Base-by-base conservation (phyloP, 1,284 basidiomycete genomes). In the Tylopilus orsonianus region DNA sequence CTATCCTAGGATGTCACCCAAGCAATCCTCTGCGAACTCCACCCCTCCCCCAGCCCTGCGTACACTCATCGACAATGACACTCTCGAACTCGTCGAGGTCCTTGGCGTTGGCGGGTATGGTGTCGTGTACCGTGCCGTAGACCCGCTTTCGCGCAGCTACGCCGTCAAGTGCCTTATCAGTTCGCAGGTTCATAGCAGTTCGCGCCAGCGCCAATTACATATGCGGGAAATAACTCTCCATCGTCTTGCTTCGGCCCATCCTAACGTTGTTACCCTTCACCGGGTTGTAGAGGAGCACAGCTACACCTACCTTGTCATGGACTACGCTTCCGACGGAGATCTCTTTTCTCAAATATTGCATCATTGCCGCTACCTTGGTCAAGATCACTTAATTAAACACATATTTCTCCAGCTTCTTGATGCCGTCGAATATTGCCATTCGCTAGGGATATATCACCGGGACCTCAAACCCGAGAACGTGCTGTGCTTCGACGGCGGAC, bases 401-500 rank as follows among this genome's bases (percentile, higher is more conserved):
- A 87, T 94, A 51, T 96, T 96, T 72, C 76, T 93, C 45, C 93
- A 97, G 70, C 84, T 98, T 67, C 80, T 98, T 61, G 93, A 96
- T 60, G 91, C 94, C 40, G 91, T 98, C 62, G 87, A 94, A 57
- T 91, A 91, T 71, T 86, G 84, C 70, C 90, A 96, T 69, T 79
- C 77, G 37, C 75, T 93, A 50, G 91, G 92, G 69, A 93, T 98
- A 67, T 97, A 90, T 75, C 96, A 98, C 70, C 91, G 96, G 47
- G 96, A 98, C 69, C 77, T 99, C 62, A 99, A 98, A 75, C 96
- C 96, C 22, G 97, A 98, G 74, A 99, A 99, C 71, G 87, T 99
- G 57, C 77, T 99, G 53, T 97, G 93, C 71, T 90, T 75, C 67
- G 83, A 87, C 54, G 78, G 73, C 64, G 94, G 94, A 54, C 78